Conservation (phyloP, 495 filamentous ascomycete species). For the Talaromyces trachyspermus region DNA sequence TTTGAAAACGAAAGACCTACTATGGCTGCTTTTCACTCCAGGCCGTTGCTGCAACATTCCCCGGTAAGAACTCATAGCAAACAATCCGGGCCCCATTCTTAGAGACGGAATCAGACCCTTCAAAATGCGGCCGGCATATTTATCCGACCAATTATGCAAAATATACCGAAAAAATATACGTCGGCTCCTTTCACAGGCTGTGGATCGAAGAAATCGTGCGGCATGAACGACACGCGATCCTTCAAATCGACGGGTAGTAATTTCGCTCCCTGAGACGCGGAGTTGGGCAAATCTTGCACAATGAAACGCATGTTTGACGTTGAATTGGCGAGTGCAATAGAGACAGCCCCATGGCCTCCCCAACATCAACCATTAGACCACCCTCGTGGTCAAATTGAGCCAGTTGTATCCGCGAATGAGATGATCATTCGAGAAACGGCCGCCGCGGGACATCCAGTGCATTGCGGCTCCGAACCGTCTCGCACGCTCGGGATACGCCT, state of each 20-base stretch:
- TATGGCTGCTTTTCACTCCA: not conserved
- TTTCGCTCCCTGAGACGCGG: constrained; percentile 8
- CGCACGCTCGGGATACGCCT: not conserved
- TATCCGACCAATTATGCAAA: constrained; percentile 34
- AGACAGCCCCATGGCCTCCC: constrained; percentile 46
- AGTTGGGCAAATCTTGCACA: constrained; percentile 29
- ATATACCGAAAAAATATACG: constrained; percentile 36
- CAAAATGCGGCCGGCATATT: constrained; percentile 31
- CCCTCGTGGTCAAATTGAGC: constrained; percentile 16
- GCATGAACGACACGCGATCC: constrained; percentile 28
- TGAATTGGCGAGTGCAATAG: constrained; percentile 32
- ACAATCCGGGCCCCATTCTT: constrained; percentile 36
- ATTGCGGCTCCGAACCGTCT: constrained; percentile 25
- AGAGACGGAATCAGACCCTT: constrained; percentile 45
- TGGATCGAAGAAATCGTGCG: constrained; percentile 32
- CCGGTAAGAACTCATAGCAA: not conserved
- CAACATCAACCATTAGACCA: constrained; percentile 40
- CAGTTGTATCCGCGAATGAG: constrained; percentile 15
- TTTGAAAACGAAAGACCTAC: not conserved
- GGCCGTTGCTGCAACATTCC: not conserved
- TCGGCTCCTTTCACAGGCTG: constrained; percentile 33
- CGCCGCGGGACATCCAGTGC: constrained; percentile 23
- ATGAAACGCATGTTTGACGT: constrained; percentile 31
- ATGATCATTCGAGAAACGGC: constrained; percentile 33
- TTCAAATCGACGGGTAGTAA: too few relatives aligned